Base-by-base conservation (phyloP, 192 early-diverging fungal species). In the Umbelopsis vinacea region DNA sequence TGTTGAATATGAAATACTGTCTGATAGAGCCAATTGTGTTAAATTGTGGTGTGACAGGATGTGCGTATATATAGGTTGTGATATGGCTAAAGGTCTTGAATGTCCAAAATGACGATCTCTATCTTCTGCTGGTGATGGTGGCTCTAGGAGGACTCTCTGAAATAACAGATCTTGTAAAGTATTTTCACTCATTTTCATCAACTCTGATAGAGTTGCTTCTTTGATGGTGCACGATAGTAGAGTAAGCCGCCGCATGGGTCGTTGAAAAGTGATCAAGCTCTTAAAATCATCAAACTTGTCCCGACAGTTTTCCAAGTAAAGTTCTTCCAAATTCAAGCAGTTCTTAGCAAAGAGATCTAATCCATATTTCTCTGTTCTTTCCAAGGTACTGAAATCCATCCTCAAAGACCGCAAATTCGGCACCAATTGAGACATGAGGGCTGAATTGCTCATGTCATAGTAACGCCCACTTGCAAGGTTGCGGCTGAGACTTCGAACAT, bases 261-360 rank as follows among this genome's bases (percentile, higher is more conserved):
- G 35, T 26, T 52, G 29, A 37, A 60, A 73, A 19, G 63, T 29
- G 26, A 73, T 48, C 7, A 80, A 46, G 3, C 70, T 75, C 23
- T 52, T 46, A 33, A 80, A 80, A 26, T 80, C 78, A 43, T 80
- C 74, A 55, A 54, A 76, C 0, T 71, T 76, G 46, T 80, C 78
- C 15, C 74, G 67, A 68, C 78, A 80, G 21, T 80, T 72, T 12
- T 72, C 68, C 9, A 80, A 37, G 67, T 80, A 76, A 0, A 80
- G 38, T 46, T 80, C 78, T 33, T 46, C 45, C 33, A 80, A 57
- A 24, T 55, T 21, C 1, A 74, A 57, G 26, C 78, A 80, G 53
- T 67, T 52, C 29, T 80, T 54, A 8, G 50, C 60, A 66, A 80
- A 80, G 29, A 70, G 73, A 33, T 22, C 19, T 1, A 80, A 23